Conservation (phyloP, 305 asterid genomes). For the Ajuga reptans region DNA sequence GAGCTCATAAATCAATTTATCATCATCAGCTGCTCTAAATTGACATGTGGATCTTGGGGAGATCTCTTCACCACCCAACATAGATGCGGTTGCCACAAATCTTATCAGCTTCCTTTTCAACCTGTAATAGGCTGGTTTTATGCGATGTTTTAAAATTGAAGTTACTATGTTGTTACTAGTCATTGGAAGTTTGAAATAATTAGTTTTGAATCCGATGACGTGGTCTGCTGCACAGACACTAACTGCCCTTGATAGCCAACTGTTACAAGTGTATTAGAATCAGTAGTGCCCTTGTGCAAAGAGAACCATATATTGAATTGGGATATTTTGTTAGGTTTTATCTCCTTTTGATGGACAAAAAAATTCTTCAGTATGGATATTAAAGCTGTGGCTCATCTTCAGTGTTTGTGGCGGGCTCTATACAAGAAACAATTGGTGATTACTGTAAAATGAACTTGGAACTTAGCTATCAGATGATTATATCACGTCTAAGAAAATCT, state of each 20-base stretch:
- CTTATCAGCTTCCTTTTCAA: not conserved
- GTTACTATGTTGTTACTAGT: not conserved
- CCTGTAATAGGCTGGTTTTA: not conserved
- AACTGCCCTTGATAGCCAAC: not conserved
- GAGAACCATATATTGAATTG: not conserved
- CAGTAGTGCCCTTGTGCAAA: not conserved
- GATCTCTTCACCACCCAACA: not conserved
- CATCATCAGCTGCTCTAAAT: not conserved
- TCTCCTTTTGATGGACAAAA: not conserved
- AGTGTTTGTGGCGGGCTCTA: not conserved
- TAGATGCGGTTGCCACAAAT: not conserved
- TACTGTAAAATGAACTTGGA: conserved; percentile 22
- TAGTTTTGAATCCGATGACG: not conserved
- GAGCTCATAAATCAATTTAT: not conserved
- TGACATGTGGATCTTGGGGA: not conserved
- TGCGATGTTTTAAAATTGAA: not conserved
- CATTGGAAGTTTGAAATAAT: not conserved
- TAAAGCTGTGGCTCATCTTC: not conserved
- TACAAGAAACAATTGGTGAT: conserved; percentile 2
- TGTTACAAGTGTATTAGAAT: not conserved
- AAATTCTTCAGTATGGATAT: not conserved
- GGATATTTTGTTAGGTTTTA: not conserved
- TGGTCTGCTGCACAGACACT: not conserved
- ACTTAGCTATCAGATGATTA: conserved; percentile 5
- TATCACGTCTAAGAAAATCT: conserved; percentile 12